Percentiles rank a stretch among this genome's conserved stretches.
phyloP scores from a whole-genome alignment of 768 basidiomycete species.

The Suillus decipiens region DNA sequence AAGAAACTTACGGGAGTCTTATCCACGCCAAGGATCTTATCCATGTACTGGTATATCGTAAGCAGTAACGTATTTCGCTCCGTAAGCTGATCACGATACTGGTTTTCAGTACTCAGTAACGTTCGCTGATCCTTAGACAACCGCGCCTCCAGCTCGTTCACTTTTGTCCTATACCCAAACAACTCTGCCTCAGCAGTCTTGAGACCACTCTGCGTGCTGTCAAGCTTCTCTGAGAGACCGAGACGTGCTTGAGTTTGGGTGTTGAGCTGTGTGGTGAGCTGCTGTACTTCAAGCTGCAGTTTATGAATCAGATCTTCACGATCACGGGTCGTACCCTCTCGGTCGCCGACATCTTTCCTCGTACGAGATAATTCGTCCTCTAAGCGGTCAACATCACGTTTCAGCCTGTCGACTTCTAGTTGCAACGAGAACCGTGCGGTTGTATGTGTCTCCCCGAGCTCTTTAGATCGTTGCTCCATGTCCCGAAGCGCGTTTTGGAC shows the following conservation, averaged over 20 bases:
- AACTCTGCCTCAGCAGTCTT: conserved; percentile 73
- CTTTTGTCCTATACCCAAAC: conserved; percentile 54
- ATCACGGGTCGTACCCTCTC: conserved; percentile 65
- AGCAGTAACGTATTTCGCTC: conserved; percentile 90
- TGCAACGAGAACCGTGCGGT: conserved; percentile 85
- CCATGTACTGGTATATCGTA: conserved; percentile 94
- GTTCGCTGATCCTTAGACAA: conserved; percentile 81
- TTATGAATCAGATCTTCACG: conserved; percentile 74
- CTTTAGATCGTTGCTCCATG: conserved; percentile 75
- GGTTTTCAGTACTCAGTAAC: conserved; percentile 67
- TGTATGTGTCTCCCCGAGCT: conserved; percentile 81
- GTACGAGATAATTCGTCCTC: conserved; percentile 79
- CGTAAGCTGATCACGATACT: conserved; percentile 89
- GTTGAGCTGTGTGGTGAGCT: conserved; percentile 76
- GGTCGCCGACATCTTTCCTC: conserved; percentile 65
- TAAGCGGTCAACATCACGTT: conserved; percentile 77
- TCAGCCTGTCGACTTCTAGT: conserved; percentile 84
- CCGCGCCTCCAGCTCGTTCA: conserved; percentile 76
- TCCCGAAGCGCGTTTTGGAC: conserved; percentile 73
- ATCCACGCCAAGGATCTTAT: conserved; percentile 89
- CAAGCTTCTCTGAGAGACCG: conserved; percentile 89
- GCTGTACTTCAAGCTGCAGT: conserved; percentile 77
- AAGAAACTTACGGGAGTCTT: conserved; percentile 68
- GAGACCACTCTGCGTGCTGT: conserved; percentile 59
- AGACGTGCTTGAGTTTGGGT: conserved; percentile 86